Conservation (phyloP, 176 grass and related monocot genomes). For the Miscanthus lutarioriparius region DNA sequence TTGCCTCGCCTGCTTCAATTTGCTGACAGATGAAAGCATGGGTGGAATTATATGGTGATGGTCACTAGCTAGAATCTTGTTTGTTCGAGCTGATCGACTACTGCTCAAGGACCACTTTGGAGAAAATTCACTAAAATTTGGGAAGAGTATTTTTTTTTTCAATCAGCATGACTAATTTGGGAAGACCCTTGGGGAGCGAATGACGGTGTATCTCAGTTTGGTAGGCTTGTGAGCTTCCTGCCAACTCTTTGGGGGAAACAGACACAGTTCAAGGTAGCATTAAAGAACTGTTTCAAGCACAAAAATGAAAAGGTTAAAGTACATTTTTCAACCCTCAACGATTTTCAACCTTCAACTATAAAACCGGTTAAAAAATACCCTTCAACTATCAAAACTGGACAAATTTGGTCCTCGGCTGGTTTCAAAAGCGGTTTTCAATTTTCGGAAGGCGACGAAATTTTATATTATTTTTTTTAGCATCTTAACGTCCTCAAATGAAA, state of each 20-base stretch:
- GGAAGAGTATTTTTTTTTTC: too few relatives aligned
- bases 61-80: not conserved
- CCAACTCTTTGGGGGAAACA: slow-evolving; percentile 14
- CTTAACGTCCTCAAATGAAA: too few relatives aligned
- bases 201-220: slow-evolving; percentile 32
- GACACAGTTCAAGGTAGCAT: not conserved
- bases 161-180: not conserved
- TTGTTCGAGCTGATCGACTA: not conserved
- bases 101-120: not conserved
- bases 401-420: too few relatives aligned
- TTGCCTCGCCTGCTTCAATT: not conserved
- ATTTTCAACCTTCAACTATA: too few relatives aligned
- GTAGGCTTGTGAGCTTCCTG: not conserved
- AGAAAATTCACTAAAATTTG: not conserved
- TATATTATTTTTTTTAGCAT: too few relatives aligned
- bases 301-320: too few relatives aligned
- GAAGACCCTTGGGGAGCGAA: not conserved
- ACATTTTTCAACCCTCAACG: too few relatives aligned
- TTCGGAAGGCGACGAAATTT: too few relatives aligned
- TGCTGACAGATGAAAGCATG: not conserved
- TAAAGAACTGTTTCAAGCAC: not conserved
- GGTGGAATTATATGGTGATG: not conserved
- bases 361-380: too few relatives aligned
- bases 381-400: too few relatives aligned
- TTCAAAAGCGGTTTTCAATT: too few relatives aligned